Base-by-base conservation (phyloP, 2,329 filamentous ascomycete species). In the Botrytis squamosa region DNA sequence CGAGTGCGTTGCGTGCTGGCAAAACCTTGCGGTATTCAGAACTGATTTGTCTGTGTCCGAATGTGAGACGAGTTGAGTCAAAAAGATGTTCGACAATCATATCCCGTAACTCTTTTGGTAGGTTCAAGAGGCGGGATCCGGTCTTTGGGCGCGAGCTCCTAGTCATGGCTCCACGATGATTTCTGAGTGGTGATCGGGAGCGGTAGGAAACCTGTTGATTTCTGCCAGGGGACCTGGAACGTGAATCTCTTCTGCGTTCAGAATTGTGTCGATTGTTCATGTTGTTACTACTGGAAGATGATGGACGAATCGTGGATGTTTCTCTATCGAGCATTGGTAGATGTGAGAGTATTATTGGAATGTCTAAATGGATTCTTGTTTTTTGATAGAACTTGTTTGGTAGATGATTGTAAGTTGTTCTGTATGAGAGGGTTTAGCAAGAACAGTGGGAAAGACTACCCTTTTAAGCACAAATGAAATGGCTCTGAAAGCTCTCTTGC, bases 141-240 rank as follows among this genome's bases (percentile, higher is more conserved):
- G 36, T 38, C 14, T 16, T 57, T 18, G 52, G n/a, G 59, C 38
- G 22, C 25, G 59, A 40, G 36, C 22, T 62, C 1, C 22, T n/a
- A 40, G 59, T 16, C 20, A 62, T 40, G 59, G 3, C 22, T 8
- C 3, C 12, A 25, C 36, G 77, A 38, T 75, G 74, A 33, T 74
- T 67, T 36, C 49, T 60, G 38, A 60, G 67, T 14, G 77, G 78
- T 25, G 78, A 80, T 59, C 77, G 76, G 20, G 72, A 72, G 33
- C 77, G 73, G 25, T 76, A 73, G 7, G 72, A 75, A 62, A 44
- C 57, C 22, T 60, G 55, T 49, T 73, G 63, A 55, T 71, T 64
- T 36, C 70, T 65, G 40, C 57, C 63, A 63, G 74, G 70, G 46
- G 60, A 74, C 70, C 40, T 70, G 25, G 74, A 75, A 38, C 74